Percentiles rank a stretch among this genome's conserved stretches.
Evolutionary conservation across 2,329 filamentous ascomycete genomes (phyloP).

Genomic region (Trichoderma sp.): DNA sequence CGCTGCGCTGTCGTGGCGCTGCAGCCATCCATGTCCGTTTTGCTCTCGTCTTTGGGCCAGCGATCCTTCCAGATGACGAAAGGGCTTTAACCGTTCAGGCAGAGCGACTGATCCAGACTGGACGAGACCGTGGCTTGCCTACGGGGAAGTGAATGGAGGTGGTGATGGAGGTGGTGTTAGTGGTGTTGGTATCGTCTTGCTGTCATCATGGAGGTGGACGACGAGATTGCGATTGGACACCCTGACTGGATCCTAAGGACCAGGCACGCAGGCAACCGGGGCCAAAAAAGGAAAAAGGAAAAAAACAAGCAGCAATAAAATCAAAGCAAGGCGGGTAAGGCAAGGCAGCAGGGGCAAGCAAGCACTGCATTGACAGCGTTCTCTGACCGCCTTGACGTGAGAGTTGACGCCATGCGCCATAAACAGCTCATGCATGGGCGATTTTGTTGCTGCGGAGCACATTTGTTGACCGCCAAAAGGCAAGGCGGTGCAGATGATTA

Average conservation of each 20-base stretch:
- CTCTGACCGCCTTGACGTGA: constrained; percentile 25
- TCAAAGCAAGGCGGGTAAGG: constrained; percentile 5
- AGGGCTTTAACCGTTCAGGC: constrained; percentile 17
- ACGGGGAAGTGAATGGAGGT: neutral
- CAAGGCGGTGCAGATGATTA: constrained; percentile 18
- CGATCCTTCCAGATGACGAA: constrained; percentile 16
- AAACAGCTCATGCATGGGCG: constrained; percentile 28
- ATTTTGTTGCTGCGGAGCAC: constrained; percentile 23
- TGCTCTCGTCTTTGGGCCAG: neutral
- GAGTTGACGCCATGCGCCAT: constrained; percentile 26
- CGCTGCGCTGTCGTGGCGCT: constrained; percentile 23
- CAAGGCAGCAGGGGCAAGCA: constrained; percentile 1
- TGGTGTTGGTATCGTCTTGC: constrained; percentile 8
- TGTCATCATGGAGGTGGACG: constrained; percentile 14
- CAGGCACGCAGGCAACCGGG: constrained; percentile 14
- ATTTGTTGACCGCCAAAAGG: constrained; percentile 23
- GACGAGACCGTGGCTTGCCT: neutral
- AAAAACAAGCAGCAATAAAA: neutral
- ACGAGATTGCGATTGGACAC: constrained; percentile 4
- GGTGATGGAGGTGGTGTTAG: constrained; percentile 1
- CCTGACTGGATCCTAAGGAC: neutral
- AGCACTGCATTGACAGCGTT: constrained; percentile 19
- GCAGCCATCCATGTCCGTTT: constrained; percentile 24
- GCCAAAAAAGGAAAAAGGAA: neutral
- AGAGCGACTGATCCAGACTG: constrained; percentile 3